Evolutionary conservation across 805 yeast genomes (phyloP).

Genomic region (Kluyveromyces wickerhamii): DNA sequence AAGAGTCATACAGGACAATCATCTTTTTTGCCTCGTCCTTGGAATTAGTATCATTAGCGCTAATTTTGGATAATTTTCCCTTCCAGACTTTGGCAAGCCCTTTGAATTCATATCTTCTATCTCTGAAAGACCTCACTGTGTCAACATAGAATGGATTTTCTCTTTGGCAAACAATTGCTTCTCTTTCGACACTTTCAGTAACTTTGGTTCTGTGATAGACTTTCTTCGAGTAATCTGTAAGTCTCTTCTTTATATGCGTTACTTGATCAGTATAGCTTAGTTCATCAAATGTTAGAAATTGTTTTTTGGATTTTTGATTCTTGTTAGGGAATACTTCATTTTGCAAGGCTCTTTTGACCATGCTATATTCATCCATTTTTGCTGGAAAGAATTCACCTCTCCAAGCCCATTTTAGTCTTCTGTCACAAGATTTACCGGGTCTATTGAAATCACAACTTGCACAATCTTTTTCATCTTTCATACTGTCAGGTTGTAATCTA

Average conservation of each 20-base stretch:
- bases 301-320: slow-evolving; percentile 45
- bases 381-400: slow-evolving; percentile 95
- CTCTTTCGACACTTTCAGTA: slow-evolving; percentile 79
- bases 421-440: slow-evolving; percentile 89
- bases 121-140: slow-evolving; percentile 91
- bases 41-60: slow-evolving; percentile 46
- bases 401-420: slow-evolving; percentile 95
- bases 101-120: slow-evolving; percentile 92
- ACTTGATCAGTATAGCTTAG: slow-evolving; percentile 74
- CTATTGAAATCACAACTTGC: slow-evolving; percentile 96
- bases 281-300: slow-evolving; percentile 64
- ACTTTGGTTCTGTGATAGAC: slow-evolving; percentile 75
- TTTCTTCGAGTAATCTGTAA: slow-evolving; percentile 78
- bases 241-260: slow-evolving; percentile 59
- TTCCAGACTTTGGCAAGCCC: slow-evolving; percentile 93
- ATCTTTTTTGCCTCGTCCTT: slow-evolving; percentile 89
- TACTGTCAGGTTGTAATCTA: slow-evolving; percentile 95
- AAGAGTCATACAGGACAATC: slow-evolving; percentile 88
- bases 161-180: slow-evolving; percentile 91
- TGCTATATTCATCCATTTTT: slow-evolving; percentile 79
- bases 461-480: slow-evolving; percentile 91
- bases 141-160: slow-evolving; percentile 96
- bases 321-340: slow-evolving; percentile 67
- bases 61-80: slow-evolving; percentile 55
- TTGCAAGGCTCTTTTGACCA: slow-evolving; percentile 78